These are phyloP conservation scores for Trichoderma gracile DNA, from an alignment of 2,329 filamentous ascomycete species.

Conservation along the genomic window DNA sequence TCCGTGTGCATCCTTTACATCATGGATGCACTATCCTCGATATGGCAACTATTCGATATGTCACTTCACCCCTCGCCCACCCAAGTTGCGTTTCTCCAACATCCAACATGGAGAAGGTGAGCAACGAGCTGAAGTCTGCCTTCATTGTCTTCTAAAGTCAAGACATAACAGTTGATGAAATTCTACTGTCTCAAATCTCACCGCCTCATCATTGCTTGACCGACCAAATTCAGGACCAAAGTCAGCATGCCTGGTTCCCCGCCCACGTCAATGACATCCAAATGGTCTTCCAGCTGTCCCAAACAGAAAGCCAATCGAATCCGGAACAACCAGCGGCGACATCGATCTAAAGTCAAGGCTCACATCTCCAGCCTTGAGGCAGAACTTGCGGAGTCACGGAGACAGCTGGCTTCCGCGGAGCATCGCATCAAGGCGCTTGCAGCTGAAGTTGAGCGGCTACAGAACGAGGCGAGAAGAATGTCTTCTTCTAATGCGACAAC, in stretches of 20 bases:
- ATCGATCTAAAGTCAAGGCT: conserved; percentile 47
- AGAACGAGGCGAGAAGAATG: background rate
- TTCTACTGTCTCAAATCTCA: background rate
- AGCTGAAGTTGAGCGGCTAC: background rate
- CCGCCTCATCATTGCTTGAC: background rate
- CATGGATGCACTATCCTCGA: background rate
- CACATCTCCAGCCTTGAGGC: conserved; percentile 38
- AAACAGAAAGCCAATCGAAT: conserved; percentile 42
- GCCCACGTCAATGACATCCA: background rate
- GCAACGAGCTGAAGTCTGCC: too few relatives aligned
- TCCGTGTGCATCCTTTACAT: too few relatives aligned
- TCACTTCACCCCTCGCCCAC: background rate
- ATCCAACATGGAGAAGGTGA: background rate
- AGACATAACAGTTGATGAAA: too few relatives aligned
- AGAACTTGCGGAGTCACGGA: background rate
- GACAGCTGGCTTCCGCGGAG: background rate
- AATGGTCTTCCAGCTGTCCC: conserved; percentile 28
- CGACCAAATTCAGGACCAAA: background rate
- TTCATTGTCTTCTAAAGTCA: too few relatives aligned
- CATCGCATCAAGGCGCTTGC: background rate
- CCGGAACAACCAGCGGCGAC: conserved; percentile 54
- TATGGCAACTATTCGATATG: conserved; percentile 4
- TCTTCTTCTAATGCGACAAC: background rate
- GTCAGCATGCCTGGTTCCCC: background rate
- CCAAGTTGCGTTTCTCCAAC: background rate